Conservation (phyloP, 1,284 basidiomycete genomes). For the Meira nashicola region DNA sequence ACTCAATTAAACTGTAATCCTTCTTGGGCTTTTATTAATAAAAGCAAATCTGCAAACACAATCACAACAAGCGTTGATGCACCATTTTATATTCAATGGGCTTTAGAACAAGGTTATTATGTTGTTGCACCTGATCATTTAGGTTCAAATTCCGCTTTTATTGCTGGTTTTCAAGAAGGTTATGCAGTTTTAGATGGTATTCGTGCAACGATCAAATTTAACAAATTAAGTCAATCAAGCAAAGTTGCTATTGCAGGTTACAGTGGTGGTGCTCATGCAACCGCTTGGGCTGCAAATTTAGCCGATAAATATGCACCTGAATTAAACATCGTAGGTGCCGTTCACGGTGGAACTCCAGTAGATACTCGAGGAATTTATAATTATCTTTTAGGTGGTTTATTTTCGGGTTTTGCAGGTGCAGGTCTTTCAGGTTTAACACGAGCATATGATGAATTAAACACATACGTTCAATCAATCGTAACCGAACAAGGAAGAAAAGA, state of each 20-base stretch:
- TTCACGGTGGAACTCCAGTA: conserved; percentile 37
- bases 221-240: background rate
- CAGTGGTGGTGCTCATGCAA: conserved; percentile 18
- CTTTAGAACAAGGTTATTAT: conserved; percentile 38
- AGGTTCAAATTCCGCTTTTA: conserved; percentile 14
- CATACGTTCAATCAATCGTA: conserved; percentile 9
- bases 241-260: conserved; percentile 18
- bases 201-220: conserved; percentile 12
- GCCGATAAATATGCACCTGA: conserved; percentile 15
- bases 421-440: conserved; percentile 29
- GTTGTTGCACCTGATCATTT: conserved; percentile 41
- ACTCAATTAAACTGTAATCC: conserved; percentile 11
- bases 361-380: conserved; percentile 23
- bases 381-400: conserved; percentile 25
- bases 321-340: conserved; percentile 18
- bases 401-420: conserved; percentile 35
- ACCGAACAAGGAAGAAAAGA: conserved; percentile 18
- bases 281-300: conserved; percentile 15
- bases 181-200: conserved; percentile 12
- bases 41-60: background rate
- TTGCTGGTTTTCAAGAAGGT: conserved; percentile 13
- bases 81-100: conserved; percentile 29
- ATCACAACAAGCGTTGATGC: conserved; percentile 3
- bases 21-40: conserved; percentile 8
- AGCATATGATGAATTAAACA: conserved; percentile 25